These are phyloP conservation scores for Aspergillus novoparasiticus DNA, from an alignment of 2,329 filamentous ascomycete species.

Conservation along the genomic window DNA sequence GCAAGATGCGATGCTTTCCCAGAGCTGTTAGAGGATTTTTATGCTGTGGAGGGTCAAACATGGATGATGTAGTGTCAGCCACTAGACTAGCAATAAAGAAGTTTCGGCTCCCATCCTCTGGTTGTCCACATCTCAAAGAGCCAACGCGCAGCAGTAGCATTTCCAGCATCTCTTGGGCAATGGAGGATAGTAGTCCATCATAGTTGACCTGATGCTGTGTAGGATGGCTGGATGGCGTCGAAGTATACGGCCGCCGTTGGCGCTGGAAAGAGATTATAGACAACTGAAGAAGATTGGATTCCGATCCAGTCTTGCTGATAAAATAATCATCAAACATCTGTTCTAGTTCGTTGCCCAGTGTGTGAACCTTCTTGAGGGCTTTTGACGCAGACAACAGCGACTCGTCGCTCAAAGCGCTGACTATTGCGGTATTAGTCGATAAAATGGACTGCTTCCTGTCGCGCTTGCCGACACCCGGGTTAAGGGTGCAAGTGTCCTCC, in stretches of 20 bases:
- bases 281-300: conserved; percentile 3
- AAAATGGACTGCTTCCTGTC: background rate
- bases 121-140: conserved; percentile 1
- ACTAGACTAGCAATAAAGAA: conserved; percentile 6
- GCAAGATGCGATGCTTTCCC: conserved; percentile 22
- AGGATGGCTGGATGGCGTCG: background rate
- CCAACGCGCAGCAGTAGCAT: conserved; percentile 8
- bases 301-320: conserved; percentile 4
- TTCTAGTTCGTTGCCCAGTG: conserved; percentile 7
- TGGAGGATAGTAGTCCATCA: conserved; percentile 8
- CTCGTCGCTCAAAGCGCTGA: background rate
- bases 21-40: conserved; percentile 16
- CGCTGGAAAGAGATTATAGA: conserved; percentile 1
- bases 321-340: conserved; percentile 10
- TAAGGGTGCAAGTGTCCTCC: background rate
- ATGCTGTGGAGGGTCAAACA: conserved; percentile 6
- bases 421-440: background rate
- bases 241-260: too few species aligned
- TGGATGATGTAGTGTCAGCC: conserved; percentile 1
- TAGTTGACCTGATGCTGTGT: background rate
- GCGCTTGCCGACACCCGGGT: background rate
- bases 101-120: background rate
- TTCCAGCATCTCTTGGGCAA: conserved; percentile 12
- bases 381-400: background rate
- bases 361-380: background rate